These are phyloP conservation scores for Trypanosoma lewisi DNA, from an alignment of 208 protist genomes.

Conservation along the genomic window DNA sequence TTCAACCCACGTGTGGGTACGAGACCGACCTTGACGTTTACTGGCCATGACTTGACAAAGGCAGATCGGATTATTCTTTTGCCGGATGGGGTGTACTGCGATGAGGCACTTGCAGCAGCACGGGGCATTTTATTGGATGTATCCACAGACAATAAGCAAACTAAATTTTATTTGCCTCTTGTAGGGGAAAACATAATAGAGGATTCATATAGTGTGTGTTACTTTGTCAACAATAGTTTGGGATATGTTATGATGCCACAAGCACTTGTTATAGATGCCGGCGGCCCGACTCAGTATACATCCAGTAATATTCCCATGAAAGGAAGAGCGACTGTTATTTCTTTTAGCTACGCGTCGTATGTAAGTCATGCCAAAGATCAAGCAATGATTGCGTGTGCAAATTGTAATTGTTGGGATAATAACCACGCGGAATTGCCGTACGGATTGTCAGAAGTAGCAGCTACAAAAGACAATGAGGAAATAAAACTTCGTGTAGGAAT, in stretches of 20 bases:
- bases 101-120: slow-evolving; percentile 45
- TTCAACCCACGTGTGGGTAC: slow-evolving; percentile 82
- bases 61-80: slow-evolving; percentile 71
- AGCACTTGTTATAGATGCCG: slow-evolving; percentile 45
- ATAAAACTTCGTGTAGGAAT: slow-evolving; percentile 74
- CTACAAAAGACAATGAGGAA: background rate
- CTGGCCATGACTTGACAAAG: slow-evolving; percentile 45
- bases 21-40: slow-evolving; percentile 68
- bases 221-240: slow-evolving; percentile 40
- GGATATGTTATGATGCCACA: slow-evolving; percentile 57
- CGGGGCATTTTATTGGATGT: slow-evolving; percentile 37
- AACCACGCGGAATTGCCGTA: slow-evolving; percentile 56
- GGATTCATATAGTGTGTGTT: slow-evolving; percentile 78
- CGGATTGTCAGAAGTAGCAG: slow-evolving; percentile 31
- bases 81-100: slow-evolving; percentile 35
- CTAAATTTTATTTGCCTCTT: slow-evolving; percentile 48
- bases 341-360: slow-evolving; percentile 36
- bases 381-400: slow-evolving; percentile 61
- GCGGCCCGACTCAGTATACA: slow-evolving; percentile 46
- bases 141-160: slow-evolving; percentile 25
- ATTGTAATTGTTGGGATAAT: slow-evolving; percentile 71
- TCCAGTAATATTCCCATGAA: slow-evolving; percentile 86
- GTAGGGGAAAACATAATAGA: slow-evolving; percentile 20
- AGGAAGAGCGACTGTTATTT: slow-evolving; percentile 65
- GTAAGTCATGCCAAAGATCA: slow-evolving; percentile 37